Base-by-base conservation (phyloP, 768 basidiomycete species). In the Trametes cubensis region DNA sequence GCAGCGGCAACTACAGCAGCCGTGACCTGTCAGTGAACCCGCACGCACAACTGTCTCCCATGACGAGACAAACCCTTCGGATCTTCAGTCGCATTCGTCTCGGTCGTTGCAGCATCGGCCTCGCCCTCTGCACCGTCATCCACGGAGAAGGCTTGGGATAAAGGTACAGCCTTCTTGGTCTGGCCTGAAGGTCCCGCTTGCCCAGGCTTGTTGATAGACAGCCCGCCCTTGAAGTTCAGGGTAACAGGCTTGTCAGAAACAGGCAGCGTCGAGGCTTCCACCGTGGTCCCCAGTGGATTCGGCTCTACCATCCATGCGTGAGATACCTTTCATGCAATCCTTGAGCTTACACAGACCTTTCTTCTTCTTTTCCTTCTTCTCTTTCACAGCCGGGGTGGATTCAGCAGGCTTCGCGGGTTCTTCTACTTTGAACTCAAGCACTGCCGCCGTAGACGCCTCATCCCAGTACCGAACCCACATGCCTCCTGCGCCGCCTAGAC, bases 391-490 rank as follows among this genome's bases (percentile, higher is more conserved):
- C 1, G 75, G 55, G 23, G 77, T 68, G 11, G 75, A 70, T 6
- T 72, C 59, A 23, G 69, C 55, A 13, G 78, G 71, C 25, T 81
- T 80, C 0, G 69, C 69, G 17, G 84, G 77, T 68, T 85, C 81
- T 58, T 90, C 88, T 5, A 92, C 90, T 70, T 91, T 84, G 70
- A 93, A 94, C 67, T 90, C 89, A 48, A 92, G 76, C 14, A 89
- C 82, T 38, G 88, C 87, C 25, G 86, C 82, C 1, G 85, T 89
- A 1, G 92, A 89, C 38, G 79, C 83, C 69, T 95, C 93, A 67
- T 98, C 95, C 94, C 96, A 96, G 73, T 98, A 98, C 60, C 86
- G 80, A 23, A 92, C 88, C 85, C 87, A 92, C 7, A 81, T 77
- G 44, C 83, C 85, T 67, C 92, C 89, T 25, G 80, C 79, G 15